Evolutionary conservation across 1,284 basidiomycete species (phyloP), one percentile per base, ranked within the genome.

Genomic region (Rhodotorula sp.): DNA sequence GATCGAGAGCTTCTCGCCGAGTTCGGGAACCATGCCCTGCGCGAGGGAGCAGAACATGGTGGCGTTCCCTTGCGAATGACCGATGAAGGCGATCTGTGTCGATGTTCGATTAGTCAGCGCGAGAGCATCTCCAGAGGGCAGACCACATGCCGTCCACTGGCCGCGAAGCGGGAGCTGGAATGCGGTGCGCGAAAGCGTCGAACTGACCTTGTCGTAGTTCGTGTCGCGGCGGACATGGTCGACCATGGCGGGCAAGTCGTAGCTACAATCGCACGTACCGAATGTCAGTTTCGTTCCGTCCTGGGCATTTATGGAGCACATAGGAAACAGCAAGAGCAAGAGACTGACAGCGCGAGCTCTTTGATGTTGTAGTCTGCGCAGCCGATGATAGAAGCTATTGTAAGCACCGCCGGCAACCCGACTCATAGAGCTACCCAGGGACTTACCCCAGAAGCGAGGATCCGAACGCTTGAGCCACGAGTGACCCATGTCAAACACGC

Each of bases 401-500:
- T 54, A 12, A 54, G 53, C 53, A 54, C 29, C 53, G 49, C 29
- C 53, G 53, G 17, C 6, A 20, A 15, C 20, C 37, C 45, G 33
- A 26, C 24, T 49, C 15, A 8, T 22, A 22, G 61, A 29, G 26
- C 37, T 42, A 42, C 14, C 37, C 10, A 42, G 37, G 37, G 46
- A 79, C 82, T 73, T 70, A 83, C 84, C 85, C 86, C 86, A 87
- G 77, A 87, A 87, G 6, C 85, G 79, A 15, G 86, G 86, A 75
- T 87, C 85, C 64, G 79, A 80, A 30, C 85, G 78, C 29, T 79
- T 80, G 68, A 84, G 82, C 55, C 77, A 81, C 26, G 82, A 77
- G 76, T 87, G 86, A 14, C 86, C 86, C 86, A 87, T 87, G 70
- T 85, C 84, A 74, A 87, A 87, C 3, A 87, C 84, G 33, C 84